Conservation (phyloP, 768 basidiomycete species). For the Strobilomyces confusus region DNA sequence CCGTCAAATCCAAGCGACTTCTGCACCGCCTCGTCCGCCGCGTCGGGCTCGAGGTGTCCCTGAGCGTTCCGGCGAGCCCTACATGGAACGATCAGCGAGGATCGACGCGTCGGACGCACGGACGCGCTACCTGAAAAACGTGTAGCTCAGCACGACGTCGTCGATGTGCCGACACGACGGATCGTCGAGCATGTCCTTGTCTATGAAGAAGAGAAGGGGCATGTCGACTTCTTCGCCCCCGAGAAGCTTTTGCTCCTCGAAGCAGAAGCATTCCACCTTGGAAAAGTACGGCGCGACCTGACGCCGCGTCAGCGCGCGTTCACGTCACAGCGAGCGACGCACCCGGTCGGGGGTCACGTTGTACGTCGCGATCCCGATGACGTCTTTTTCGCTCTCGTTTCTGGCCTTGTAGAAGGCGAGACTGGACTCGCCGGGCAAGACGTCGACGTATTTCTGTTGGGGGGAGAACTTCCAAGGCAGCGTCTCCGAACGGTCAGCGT, state of each 20-base stretch:
- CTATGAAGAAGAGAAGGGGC: slow-evolving; percentile 98
- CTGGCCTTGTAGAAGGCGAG: slow-evolving; percentile 94
- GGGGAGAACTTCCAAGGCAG: slow-evolving; percentile 94
- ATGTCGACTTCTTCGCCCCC: slow-evolving; percentile 97
- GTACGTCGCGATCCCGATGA: slow-evolving; percentile 98
- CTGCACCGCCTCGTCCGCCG: slow-evolving; percentile 72
- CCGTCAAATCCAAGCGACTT: slow-evolving; percentile 78
- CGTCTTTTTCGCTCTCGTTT: slow-evolving; percentile 79
- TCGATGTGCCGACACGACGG: slow-evolving; percentile 82
- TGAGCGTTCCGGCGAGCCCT: slow-evolving; percentile 83
- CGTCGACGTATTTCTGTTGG: slow-evolving; percentile 83
- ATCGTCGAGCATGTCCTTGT: slow-evolving; percentile 94
- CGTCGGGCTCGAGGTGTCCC: slow-evolving; percentile 91
- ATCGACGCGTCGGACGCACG: background rate
- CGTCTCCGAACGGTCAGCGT: slow-evolving; percentile 84
- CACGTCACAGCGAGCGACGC: slow-evolving; percentile 24
- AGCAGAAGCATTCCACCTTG: slow-evolving; percentile 99
- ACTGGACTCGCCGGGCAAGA: slow-evolving; percentile 93
- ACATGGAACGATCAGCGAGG: background rate
- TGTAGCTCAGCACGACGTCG: slow-evolving; percentile 92
- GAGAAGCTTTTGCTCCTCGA: slow-evolving; percentile 94
- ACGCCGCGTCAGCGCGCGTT: background rate
- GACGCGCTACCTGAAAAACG: slow-evolving; percentile 80
- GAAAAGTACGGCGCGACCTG: slow-evolving; percentile 98
- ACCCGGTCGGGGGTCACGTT: slow-evolving; percentile 98